Evolutionary conservation across 2,329 filamentous ascomycete genomes (phyloP).

Genomic region (Magnaporthiopsis rhizophila): DNA sequence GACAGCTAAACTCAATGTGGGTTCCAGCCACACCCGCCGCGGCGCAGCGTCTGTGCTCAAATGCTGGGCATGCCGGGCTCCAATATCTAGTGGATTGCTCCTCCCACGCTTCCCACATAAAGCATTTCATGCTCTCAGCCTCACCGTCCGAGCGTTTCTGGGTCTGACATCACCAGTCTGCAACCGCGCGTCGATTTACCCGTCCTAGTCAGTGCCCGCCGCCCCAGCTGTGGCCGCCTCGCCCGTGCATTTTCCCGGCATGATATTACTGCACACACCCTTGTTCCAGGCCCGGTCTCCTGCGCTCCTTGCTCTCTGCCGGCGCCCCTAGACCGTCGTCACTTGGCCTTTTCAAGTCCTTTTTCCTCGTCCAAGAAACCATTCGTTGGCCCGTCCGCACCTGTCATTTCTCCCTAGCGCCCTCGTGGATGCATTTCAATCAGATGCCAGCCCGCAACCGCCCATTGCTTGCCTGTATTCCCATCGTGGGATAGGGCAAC

Average conservation of each 20-base stretch:
- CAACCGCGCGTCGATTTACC: background rate
- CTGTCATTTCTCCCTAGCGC: too few species aligned
- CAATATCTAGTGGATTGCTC: too few species aligned
- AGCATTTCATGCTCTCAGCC: background rate
- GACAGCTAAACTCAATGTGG: background rate
- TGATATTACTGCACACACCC: background rate
- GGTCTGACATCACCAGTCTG: constrained; percentile 4
- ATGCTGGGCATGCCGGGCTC: too few species aligned
- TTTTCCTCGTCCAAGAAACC: background rate
- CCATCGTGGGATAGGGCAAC: background rate
- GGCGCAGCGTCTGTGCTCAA: too few species aligned
- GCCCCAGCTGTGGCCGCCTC: background rate
- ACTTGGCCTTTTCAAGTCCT: background rate
- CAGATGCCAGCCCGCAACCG: background rate
- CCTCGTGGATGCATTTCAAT: background rate
- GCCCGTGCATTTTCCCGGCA: background rate
- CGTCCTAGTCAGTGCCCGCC: background rate
- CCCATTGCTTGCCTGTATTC: background rate
- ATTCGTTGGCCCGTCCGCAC: background rate
- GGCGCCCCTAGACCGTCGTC: background rate
- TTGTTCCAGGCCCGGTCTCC: background rate
- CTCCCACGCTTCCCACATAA: too few species aligned
- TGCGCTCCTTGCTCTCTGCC: background rate
- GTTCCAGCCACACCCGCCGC: too few species aligned
- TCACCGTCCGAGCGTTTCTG: background rate